A percentile compares a stretch with the other conserved stretches of the same genome.
Evolutionary conservation across 1,284 basidiomycete species (phyloP).

Genomic region (Tylopilus sp.): DNA sequence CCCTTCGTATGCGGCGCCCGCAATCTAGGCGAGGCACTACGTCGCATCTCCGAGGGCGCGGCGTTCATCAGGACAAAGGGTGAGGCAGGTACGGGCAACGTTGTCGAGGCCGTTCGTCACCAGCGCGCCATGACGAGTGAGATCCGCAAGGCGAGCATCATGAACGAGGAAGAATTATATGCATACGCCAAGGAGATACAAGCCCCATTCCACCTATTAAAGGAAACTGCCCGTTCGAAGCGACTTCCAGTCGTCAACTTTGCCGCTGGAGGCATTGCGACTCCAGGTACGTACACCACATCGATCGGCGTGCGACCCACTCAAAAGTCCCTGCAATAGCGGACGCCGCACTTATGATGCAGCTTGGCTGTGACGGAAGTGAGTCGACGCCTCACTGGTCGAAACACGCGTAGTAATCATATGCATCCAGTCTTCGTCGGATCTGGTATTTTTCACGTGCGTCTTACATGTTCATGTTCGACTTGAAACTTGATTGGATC

Average conservation of each 20-base stretch:
- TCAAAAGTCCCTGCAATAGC: conserved; percentile 41
- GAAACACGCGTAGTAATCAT: conserved; percentile 11
- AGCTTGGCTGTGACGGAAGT: conserved; percentile 97
- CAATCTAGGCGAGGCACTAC: conserved; percentile 86
- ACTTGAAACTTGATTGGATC: conserved; percentile 1
- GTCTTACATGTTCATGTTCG: conserved; percentile 29
- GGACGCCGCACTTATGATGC: conserved; percentile 99
- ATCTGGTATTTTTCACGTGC: conserved; percentile 88
- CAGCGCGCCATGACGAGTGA: conserved; percentile 79
- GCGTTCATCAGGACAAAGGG: conserved; percentile 98
- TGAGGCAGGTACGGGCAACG: conserved; percentile 96
- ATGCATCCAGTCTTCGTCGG: conserved; percentile 75
- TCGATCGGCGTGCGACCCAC: not conserved
- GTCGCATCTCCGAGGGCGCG: conserved; percentile 95
- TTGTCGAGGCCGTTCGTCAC: conserved; percentile 95
- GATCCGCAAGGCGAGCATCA: conserved; percentile 80
- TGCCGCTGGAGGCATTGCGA: conserved; percentile 95
- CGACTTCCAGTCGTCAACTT: conserved; percentile 92
- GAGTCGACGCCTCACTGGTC: conserved; percentile 26
- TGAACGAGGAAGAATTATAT: conserved; percentile 96
- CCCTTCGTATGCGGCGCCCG: conserved; percentile 80
- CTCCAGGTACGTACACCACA: conserved; percentile 60
- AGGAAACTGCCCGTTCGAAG: conserved; percentile 93
- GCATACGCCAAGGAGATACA: conserved; percentile 89
- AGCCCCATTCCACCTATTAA: conserved; percentile 96